Evolutionary conservation across 139 green algal genomes (phyloP).

Genomic region (Chlamydomonas sp.): DNA sequence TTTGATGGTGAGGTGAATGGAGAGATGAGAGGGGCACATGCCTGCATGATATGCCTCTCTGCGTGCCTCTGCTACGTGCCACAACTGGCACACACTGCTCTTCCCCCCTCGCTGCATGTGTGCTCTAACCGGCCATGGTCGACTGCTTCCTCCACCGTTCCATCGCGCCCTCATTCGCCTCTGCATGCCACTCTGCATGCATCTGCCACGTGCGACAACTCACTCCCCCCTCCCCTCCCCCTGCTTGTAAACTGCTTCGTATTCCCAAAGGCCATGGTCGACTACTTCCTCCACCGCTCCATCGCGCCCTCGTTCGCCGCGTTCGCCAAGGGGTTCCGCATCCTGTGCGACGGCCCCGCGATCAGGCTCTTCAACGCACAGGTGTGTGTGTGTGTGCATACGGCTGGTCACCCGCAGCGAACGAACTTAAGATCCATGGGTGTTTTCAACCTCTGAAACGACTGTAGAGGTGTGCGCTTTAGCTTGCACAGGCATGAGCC

Average conservation of each 20-base stretch:
- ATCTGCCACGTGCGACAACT: background rate
- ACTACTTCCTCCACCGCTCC: constrained; percentile 62
- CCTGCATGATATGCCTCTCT: too few relatives aligned
- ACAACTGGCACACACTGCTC: background rate
- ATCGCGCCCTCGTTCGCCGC: constrained; percentile 70
- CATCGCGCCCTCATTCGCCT: constrained; percentile 66
- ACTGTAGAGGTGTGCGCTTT: too few relatives aligned
- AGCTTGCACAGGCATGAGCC: too few relatives aligned
- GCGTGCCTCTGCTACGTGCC: background rate
- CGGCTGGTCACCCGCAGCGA: too few relatives aligned
- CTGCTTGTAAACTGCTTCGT: too few relatives aligned
- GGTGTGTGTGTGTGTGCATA: too few relatives aligned
- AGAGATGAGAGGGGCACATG: too few relatives aligned
- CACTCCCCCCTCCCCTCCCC: background rate
- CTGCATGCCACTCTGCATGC: constrained; percentile 39
- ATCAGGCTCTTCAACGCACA: constrained; percentile 78
- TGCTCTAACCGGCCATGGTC: constrained; percentile 40
- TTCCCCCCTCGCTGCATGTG: too few relatives aligned
- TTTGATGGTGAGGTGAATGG: too few relatives aligned
- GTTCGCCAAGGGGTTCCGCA: constrained; percentile 77
- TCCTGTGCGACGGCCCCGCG: constrained; percentile 75
- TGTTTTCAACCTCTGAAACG: too few relatives aligned
- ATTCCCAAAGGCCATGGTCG: constrained; percentile 40
- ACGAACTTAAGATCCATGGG: too few relatives aligned
- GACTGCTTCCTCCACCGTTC: constrained; percentile 62